Conservation (phyloP, 768 basidiomycete genomes). For the Rhizopogon vulgaris region DNA sequence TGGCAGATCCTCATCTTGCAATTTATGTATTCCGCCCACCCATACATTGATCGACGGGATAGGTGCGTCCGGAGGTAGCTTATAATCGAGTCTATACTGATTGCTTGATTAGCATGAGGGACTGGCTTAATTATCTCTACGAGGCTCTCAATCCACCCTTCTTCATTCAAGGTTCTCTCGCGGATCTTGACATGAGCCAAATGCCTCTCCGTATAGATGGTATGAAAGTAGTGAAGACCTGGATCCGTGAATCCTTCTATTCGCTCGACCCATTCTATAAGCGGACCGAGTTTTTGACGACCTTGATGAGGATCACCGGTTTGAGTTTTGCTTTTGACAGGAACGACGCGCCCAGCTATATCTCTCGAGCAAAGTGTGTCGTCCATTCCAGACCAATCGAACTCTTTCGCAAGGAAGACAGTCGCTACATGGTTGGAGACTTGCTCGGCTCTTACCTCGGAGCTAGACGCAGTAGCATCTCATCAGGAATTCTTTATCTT, state of each 20-base stretch:
- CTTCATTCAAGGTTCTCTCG: conserved; percentile 38
- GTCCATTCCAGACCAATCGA: background rate
- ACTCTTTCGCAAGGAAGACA: conserved; percentile 10
- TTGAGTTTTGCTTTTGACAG: conserved; percentile 36
- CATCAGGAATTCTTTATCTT: conserved; percentile 26
- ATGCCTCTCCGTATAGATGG: conserved; percentile 36
- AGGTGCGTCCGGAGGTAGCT: conserved; percentile 3
- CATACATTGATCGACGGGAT: background rate
- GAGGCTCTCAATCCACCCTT: conserved; percentile 44
- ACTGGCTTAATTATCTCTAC: conserved; percentile 42
- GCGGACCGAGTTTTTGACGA: conserved; percentile 31
- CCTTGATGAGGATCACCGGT: conserved; percentile 29
- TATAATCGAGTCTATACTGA: too few relatives aligned
- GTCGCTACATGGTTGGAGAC: conserved; percentile 27
- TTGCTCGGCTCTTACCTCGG: conserved; percentile 24
- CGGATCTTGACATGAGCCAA: conserved; percentile 25
- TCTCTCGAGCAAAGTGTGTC: conserved; percentile 29
- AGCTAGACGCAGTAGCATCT: conserved; percentile 18
- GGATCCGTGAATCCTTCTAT: conserved; percentile 39
- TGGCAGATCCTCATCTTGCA: conserved; percentile 46
- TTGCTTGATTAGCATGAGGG: conserved; percentile 2
- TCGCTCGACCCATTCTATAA: conserved; percentile 13
- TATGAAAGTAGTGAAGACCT: conserved; percentile 34
- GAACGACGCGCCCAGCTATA: conserved; percentile 25
- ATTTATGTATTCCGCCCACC: conserved; percentile 14